Evolutionary conservation across 148 eudicot genomes (phyloP), one percentile per base, ranked within the genome.

Genomic region (Fagopyrum tataricum): DNA sequence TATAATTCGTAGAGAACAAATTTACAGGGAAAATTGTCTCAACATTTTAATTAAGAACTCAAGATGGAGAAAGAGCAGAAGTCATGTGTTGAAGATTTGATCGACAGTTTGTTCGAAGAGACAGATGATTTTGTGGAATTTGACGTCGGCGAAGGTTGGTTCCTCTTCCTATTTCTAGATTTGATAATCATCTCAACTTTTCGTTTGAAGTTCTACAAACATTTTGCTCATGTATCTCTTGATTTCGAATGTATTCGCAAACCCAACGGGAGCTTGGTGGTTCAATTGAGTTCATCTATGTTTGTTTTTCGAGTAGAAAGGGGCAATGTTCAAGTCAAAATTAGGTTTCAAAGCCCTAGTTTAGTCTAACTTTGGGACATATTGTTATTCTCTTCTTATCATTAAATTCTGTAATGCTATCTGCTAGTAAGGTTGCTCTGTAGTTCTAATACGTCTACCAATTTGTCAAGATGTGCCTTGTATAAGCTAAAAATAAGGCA

Each of bases 91-190:
- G 74, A 72, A 51, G 42, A 31, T 40, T 53, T 72, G 20, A 72
- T 72, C 55, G 61, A 72, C 64, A 72, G 56, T 47, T 72, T 72
- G 74, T 53, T 72, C 40, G 47, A 72, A 53, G 41, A 72, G 40
- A 64, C 53, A 18, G 21, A 12, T 14, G 64, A 72, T 8, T 72
- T 72, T 52, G 59, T 7, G 2, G 61, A 72, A 4, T 72, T 72
- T 31, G 43, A 49, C 62, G 15, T 17, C 11, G 37, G 43, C 55
- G 44, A 51, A 72, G 74, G 74, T 72, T 6, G 7, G 42, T 39
- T 53, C 43, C 23, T 72, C 24, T 18, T 18, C 24, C 59, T 23
- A 53, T 53, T 53, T 46, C 7, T 53, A 53, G 26, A 20, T 53
- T 53, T 18, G 10, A 18, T 53, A 7, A 6, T 53, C 59, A 37